Base-by-base conservation (phyloP, 164 flowering plant species). In the Piper longum region DNA sequence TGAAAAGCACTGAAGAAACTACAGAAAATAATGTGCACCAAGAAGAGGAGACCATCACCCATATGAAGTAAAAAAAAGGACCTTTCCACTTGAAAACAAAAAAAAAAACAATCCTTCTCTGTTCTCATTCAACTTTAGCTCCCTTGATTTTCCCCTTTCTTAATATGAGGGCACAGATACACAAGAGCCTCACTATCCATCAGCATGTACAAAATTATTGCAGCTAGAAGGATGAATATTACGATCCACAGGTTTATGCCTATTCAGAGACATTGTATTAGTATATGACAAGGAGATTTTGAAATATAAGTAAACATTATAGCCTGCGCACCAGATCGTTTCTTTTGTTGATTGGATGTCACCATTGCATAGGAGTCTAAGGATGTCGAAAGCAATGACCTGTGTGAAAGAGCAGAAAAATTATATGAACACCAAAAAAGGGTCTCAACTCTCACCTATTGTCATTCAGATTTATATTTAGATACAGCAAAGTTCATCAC, bases 361-460 rank as follows among this genome's bases (percentile, higher is more conserved):
- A 91, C 88, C 73, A 89, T 83, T 43, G 81, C 90, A 76, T 90
- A 85, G 43, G 96, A 79, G 65, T 85, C 96, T 76, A 87, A 56
- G 43, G 98, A 88, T 52, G 81, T 76, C 61, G 98, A 88, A 43
- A 79, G 74, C 81, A 91, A 71, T 58, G 83, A 81, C 76, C 98
- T 91, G 82, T 9, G 70, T 56, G 8, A 48, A 8, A 48, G 9
- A 2, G 11, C 9, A 48, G 14, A 48, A 48, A 12, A 48, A 48
- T 48, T 48, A 48, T 9, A 9, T 2, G 12, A 48, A 48, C 52
- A 48, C 52, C 52, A 48, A 48, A 48, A 48, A 48, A 48, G 9
- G 52, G 52, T 48, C 52, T 48, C 9, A 48, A 48, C 14, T 9
- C 3, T 9, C 9, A 8, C 14, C 7, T 5, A 44, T 11, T 5